These are phyloP conservation scores for Heliamphora exappendiculata DNA, from an alignment of 148 eudicot species.

Conservation along the genomic window DNA sequence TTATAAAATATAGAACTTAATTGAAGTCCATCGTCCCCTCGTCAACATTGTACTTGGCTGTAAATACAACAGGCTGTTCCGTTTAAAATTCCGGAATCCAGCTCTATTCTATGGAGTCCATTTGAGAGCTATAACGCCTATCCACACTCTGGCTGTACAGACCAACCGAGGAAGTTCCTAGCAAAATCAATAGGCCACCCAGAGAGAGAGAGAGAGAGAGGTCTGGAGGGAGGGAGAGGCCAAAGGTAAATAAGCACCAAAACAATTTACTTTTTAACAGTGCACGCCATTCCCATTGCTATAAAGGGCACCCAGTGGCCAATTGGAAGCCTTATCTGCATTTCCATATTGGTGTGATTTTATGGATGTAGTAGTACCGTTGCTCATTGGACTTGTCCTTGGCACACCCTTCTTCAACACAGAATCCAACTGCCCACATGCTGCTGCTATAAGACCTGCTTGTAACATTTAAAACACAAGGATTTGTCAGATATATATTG, in stretches of 20 bases:
- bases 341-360: constrained; percentile 30
- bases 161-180: constrained; percentile 14
- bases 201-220: not conserved
- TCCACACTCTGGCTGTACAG: constrained; percentile 30
- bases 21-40: constrained; percentile 8
- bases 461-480: not conserved
- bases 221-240: not conserved
- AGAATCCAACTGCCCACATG: constrained; percentile 64
- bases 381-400: constrained; percentile 27
- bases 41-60: constrained; percentile 12
- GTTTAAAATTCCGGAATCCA: constrained; percentile 52
- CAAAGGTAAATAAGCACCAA: not conserved
- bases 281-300: constrained; percentile 64
- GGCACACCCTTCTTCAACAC: constrained; percentile 28
- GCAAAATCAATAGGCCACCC: constrained; percentile 22
- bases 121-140: constrained; percentile 18
- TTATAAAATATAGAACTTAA: not conserved
- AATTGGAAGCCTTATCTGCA: constrained; percentile 29
- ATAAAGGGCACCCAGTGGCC: constrained; percentile 35
- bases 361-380: constrained; percentile 22
- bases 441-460: constrained; percentile 85
- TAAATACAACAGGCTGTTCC: constrained; percentile 53
- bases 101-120: constrained; percentile 32
- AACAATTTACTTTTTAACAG: constrained; percentile 17
- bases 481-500: not conserved